phyloP scores from a whole-genome alignment of 2,329 filamentous ascomycete genomes.

The Fusarium buxicola region DNA sequence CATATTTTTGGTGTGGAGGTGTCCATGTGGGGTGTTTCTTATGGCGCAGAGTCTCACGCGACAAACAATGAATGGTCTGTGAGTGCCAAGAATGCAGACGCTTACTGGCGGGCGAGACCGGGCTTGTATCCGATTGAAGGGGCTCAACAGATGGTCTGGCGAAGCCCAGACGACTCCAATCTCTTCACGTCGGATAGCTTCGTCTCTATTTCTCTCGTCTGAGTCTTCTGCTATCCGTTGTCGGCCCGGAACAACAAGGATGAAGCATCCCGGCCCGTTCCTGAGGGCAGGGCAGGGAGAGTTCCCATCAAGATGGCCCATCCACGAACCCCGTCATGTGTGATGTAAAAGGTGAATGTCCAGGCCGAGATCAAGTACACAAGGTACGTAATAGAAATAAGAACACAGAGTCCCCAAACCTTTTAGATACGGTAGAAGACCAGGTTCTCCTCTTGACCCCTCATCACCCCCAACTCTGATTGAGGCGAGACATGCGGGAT shows the following conservation, averaged over 20 bases:
- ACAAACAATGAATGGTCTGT: neutral
- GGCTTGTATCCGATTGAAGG: slow-evolving; percentile 1
- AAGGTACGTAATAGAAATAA: slow-evolving; percentile 33
- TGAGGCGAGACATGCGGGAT: slow-evolving; percentile 1
- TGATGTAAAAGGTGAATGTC: neutral
- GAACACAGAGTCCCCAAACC: neutral
- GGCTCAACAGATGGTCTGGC: too few relatives aligned
- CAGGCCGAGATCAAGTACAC: slow-evolving; percentile 25
- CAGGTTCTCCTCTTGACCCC: slow-evolving; percentile 40
- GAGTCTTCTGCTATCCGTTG: slow-evolving; percentile 10
- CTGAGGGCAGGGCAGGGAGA: slow-evolving; percentile 1
- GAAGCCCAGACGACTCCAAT: too few relatives aligned
- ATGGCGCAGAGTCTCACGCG: neutral
- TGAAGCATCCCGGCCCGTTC: slow-evolving; percentile 6
- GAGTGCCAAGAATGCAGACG: too few relatives aligned
- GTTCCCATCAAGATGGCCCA: slow-evolving; percentile 4
- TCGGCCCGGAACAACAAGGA: neutral
- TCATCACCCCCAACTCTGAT: too few relatives aligned
- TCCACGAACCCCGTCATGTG: slow-evolving; percentile 4
- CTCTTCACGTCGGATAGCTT: too few relatives aligned
- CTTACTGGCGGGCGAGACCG: neutral
- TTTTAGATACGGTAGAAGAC: slow-evolving; percentile 6
- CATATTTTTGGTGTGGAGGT: neutral
- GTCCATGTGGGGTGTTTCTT: slow-evolving; percentile 1
- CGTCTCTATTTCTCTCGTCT: neutral